Conservation (phyloP, 192 early-diverging fungal genomes). For the Hyaloraphidium curvatum region DNA sequence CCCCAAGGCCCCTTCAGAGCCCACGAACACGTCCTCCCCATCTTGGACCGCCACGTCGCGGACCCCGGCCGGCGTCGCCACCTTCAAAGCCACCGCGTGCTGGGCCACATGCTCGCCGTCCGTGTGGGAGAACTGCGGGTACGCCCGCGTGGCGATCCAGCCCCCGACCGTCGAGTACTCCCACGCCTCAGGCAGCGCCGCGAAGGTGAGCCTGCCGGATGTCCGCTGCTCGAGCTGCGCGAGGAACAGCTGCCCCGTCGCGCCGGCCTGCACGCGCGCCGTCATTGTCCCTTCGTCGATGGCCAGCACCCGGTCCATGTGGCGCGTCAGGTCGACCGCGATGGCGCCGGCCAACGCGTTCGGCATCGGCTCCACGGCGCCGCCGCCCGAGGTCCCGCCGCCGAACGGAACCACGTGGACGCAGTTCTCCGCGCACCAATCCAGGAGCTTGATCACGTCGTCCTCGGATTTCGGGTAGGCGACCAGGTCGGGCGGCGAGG, state of each 20-base stretch:
- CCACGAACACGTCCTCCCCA: background rate
- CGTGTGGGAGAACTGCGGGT: background rate
- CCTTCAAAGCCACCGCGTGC: background rate
- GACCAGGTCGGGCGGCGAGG: background rate
- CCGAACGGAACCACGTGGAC: background rate
- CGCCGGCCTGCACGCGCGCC: background rate
- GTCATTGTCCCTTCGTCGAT: background rate
- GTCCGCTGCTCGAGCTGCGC: background rate
- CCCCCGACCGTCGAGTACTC: background rate
- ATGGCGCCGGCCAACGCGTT: background rate
- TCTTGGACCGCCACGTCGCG: background rate
- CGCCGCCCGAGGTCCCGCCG: background rate
- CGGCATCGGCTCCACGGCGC: background rate
- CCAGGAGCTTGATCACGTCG: background rate
- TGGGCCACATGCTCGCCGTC: background rate
- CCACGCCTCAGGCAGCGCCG: background rate
- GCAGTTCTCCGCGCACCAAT: background rate
- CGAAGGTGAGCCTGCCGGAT: background rate
- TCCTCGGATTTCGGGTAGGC: background rate
- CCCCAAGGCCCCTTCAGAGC: background rate
- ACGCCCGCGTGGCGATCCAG: background rate
- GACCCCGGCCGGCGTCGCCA: background rate
- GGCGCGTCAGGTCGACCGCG: background rate
- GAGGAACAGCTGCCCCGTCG: background rate
- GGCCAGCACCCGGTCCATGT: background rate